Conservation (phyloP, 1,284 basidiomycete species). For the Ceratorhiza oryzae-sativae region DNA sequence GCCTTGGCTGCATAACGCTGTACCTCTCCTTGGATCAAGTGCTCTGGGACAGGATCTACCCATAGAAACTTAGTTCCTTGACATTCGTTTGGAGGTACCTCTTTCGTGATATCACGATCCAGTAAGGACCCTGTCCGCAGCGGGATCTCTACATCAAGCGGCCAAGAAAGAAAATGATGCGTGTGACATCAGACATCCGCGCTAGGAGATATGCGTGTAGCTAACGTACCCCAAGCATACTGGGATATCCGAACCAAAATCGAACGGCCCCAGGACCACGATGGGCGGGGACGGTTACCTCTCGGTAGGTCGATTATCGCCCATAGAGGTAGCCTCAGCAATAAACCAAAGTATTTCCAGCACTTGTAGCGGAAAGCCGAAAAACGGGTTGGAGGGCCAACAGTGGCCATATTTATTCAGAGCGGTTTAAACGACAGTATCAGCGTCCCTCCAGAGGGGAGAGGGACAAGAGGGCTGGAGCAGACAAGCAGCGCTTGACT, state of each 20-base stretch:
- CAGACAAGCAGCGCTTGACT: not conserved
- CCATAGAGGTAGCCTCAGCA: constrained; percentile 62
- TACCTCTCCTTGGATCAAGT: constrained; percentile 60
- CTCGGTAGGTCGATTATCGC: constrained; percentile 45
- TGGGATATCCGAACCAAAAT: constrained; percentile 53
- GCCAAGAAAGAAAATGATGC: no score
- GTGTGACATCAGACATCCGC: no score
- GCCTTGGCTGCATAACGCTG: constrained; percentile 55
- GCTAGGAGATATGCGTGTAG: no score
- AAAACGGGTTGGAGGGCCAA: constrained; percentile 10
- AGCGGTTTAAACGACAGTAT: no score
- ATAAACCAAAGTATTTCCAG: constrained; percentile 18
- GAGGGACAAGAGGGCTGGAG: not conserved
- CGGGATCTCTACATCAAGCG: constrained; percentile 55
- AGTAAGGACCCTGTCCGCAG: constrained; percentile 21
- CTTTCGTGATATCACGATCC: constrained; percentile 28
- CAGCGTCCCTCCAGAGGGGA: no score
- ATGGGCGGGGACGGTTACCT: constrained; percentile 53
- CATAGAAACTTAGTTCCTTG: constrained; percentile 59
- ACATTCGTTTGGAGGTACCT: constrained; percentile 47
- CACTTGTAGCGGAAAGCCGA: not conserved
- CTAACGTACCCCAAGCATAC: constrained; percentile 43
- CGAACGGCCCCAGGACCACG: constrained; percentile 55
- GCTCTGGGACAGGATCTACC: constrained; percentile 57
- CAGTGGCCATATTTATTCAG: not conserved